Percentiles rank a stretch among this genome's conserved stretches.
These are phyloP conservation scores for Phaeosphaeria sp. DNA, from an alignment of 2,329 filamentous ascomycete species.

Conservation along the genomic window DNA sequence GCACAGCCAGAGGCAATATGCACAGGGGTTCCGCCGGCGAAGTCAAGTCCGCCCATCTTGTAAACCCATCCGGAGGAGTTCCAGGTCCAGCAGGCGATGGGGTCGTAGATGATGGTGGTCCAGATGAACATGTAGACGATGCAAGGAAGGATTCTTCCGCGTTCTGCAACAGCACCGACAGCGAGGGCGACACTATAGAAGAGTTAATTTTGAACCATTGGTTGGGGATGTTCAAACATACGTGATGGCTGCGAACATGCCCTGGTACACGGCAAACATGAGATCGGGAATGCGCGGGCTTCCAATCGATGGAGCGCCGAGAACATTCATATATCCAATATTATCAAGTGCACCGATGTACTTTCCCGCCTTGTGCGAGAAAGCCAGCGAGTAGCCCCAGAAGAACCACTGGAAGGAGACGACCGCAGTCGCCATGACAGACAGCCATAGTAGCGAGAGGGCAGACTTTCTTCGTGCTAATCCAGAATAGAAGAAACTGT, in stretches of 20 bases:
- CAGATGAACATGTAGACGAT: constrained; percentile 94
- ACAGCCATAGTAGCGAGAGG: constrained; percentile 83
- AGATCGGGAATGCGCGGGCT: constrained; percentile 78
- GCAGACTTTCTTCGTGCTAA: constrained; percentile 89
- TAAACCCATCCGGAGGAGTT: constrained; percentile 82
- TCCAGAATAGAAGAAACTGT: constrained; percentile 89
- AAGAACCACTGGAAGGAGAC: constrained; percentile 95
- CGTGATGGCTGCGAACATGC: constrained; percentile 90
- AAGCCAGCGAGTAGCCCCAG: constrained; percentile 86
- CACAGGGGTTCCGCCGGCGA: constrained; percentile 88
- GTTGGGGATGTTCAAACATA: constrained; percentile 54
- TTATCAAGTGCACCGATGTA: constrained; percentile 82
- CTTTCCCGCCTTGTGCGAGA: constrained; percentile 76
- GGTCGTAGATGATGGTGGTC: constrained; percentile 88
- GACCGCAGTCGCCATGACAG: constrained; percentile 79
- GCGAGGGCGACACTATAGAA: constrained; percentile 74
- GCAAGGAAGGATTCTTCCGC: constrained; percentile 86
- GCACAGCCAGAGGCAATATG: constrained; percentile 85
- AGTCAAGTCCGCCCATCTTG: constrained; percentile 82
- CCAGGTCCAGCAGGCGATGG: constrained; percentile 96
- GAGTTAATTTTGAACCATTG: constrained; percentile 1
- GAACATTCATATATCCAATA: constrained; percentile 78
- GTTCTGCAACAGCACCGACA: constrained; percentile 83
- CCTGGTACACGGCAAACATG: constrained; percentile 84
- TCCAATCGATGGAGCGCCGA: constrained; percentile 77